phyloP scores from a whole-genome alignment of 2,329 filamentous ascomycete genomes.

The Lasiodiplodia hormozganensis region DNA sequence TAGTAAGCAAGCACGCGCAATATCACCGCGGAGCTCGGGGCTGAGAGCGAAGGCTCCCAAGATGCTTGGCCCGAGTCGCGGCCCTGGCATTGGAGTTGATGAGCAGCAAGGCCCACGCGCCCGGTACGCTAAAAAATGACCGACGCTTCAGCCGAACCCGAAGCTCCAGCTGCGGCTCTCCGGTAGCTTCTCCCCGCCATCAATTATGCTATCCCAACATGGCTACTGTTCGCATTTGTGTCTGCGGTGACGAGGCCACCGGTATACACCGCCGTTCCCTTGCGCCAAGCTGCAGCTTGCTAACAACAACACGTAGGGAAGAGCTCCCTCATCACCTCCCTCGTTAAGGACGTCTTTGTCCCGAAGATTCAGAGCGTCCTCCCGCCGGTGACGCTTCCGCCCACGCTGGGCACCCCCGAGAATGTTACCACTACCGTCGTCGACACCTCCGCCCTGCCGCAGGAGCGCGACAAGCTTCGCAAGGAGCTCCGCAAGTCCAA shows the following conservation, averaged over 20 bases:
- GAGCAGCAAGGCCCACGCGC: neutral
- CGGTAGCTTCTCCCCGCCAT: slow-evolving; percentile 10
- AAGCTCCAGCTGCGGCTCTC: slow-evolving; percentile 25
- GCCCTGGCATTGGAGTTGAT: slow-evolving; percentile 25
- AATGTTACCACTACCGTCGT: slow-evolving; percentile 98
- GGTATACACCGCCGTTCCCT: slow-evolving; percentile 51
- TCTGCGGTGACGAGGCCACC: slow-evolving; percentile 95
- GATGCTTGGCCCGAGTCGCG: slow-evolving; percentile 24
- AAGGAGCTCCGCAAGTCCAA: slow-evolving; percentile 97
- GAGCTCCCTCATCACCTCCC: slow-evolving; percentile 77
- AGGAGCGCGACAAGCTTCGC: slow-evolving; percentile 86
- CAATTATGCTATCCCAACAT: slow-evolving; percentile 34
- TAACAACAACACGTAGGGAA: slow-evolving; percentile 41
- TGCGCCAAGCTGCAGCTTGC: neutral
- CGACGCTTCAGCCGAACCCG: neutral
- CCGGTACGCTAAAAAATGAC: slow-evolving; percentile 13
- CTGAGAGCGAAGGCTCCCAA: slow-evolving; percentile 6
- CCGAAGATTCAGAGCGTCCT: slow-evolving; percentile 94
- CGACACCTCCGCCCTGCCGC: slow-evolving; percentile 93
- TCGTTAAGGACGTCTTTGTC: slow-evolving; percentile 97
- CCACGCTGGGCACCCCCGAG: slow-evolving; percentile 89
- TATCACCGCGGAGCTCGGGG: slow-evolving; percentile 19
- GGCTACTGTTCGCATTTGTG: slow-evolving; percentile 76
- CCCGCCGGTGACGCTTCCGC: slow-evolving; percentile 92
- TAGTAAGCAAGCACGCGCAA: slow-evolving; percentile 1